Conservation (phyloP, 805 yeast species). For the Saccharomycopsis sp. region DNA sequence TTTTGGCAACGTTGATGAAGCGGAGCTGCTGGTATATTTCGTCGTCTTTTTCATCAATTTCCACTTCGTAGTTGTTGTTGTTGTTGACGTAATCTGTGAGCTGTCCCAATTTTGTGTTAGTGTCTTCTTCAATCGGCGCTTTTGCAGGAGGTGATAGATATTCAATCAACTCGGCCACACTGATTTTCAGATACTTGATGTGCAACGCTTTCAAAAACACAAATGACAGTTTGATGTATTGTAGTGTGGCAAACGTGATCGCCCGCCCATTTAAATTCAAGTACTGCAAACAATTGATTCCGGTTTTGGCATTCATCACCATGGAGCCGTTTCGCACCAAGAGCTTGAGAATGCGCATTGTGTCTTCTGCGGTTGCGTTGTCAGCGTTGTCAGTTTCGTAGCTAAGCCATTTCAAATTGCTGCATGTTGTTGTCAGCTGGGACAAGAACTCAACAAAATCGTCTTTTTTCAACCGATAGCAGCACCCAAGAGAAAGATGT, state of each 20-base stretch:
- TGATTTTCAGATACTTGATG: conserved; percentile 31
- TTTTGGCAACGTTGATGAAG: conserved; percentile 41
- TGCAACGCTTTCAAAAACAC: conserved; percentile 25
- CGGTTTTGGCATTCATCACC: conserved; percentile 4
- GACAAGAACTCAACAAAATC: conserved; percentile 12
- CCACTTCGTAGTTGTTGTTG: background rate
- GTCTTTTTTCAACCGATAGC: conserved; percentile 15
- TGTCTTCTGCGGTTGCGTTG: conserved; percentile 11
- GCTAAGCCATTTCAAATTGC: conserved; percentile 16
- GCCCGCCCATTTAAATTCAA: conserved; percentile 16
- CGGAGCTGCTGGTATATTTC: conserved; percentile 25
- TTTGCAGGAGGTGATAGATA: conserved; percentile 39
- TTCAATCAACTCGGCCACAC: conserved; percentile 45
- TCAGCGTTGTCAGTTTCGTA: conserved; percentile 19
- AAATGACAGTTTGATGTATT: conserved; percentile 14
- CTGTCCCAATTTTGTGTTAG: conserved; percentile 4
- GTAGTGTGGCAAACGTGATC: conserved; percentile 6
- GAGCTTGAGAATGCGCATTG: conserved; percentile 10
- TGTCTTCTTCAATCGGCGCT: background rate
- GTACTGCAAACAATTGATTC: conserved; percentile 15
- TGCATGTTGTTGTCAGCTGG: background rate
- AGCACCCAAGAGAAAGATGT: conserved; percentile 50
- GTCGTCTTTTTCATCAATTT: background rate
- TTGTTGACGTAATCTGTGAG: conserved; percentile 10
- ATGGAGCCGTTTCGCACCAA: background rate